Base-by-base conservation (phyloP, 176 grass and related monocot genomes). In the Saccharum spontaneum region DNA sequence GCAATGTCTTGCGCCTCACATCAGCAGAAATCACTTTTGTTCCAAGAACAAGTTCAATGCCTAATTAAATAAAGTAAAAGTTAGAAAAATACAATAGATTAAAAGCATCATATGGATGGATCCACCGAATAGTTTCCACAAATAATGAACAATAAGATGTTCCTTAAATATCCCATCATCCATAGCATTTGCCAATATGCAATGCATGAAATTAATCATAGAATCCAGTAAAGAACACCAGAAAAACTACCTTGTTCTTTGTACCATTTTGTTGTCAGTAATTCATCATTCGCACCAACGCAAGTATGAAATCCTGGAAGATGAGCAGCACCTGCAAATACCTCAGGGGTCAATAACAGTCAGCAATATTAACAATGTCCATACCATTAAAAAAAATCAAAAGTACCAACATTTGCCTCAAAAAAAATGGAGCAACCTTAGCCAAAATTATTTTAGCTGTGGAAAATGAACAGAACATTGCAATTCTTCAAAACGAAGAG, bases 271-370 rank as follows among this genome's bases (percentile, higher is more conserved):
- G 86, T 78, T 10, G 91, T 96, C 45, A 98, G 62, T 77, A 85
- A 84, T 52, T 94, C 91, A 69, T 95, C 97, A 86, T 90, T 91
- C 73, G 90, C 80, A 85, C 97, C 93, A 69, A 98, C 90, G 3
- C 97, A 98, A 36, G 97, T 96, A 90, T 98, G 97, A 73, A 98
- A 98, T 86, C 81, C 85, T 9, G 97, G 97, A 90, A 98, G 93
- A 8, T 86, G 86, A 72, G 97, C 79, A 52, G 97, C 86, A 45
- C 80, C 97, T 98, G 78, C 69, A 88, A 76, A 44, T 66, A 83
- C 15, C 18, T 80, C 12, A 69, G 5, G 20, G 4, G 34, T 82
- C 50, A 66, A 59, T 57, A 78, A 46, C 8, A 82, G 44, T 48
- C 11, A 67, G 26, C 0, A 13, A 30, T 61, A 57, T 76, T 55